phyloP scores from a whole-genome alignment of 2,329 filamentous ascomycete genomes.

The Botrytis paeoniae region DNA sequence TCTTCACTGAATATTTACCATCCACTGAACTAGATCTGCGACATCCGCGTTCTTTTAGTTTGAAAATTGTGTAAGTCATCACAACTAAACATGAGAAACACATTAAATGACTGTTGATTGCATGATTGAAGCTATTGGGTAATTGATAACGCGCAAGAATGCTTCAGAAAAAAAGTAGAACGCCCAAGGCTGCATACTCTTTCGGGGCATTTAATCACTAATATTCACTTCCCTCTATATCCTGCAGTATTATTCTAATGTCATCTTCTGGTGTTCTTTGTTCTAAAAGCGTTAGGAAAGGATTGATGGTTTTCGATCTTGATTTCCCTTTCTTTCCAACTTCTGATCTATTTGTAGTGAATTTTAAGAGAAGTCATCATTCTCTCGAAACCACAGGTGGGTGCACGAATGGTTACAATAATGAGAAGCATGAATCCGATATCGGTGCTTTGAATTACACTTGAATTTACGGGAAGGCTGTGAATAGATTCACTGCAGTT shows the following conservation, averaged over 20 bases:
- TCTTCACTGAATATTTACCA: background rate
- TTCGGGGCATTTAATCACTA: background rate
- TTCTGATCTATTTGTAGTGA: background rate
- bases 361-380: background rate
- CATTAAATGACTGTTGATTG: background rate
- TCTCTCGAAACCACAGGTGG: background rate
- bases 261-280: accelerated
- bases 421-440: background rate
- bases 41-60: background rate
- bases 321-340: background rate
- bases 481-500: background rate
- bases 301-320: background rate
- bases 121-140: background rate
- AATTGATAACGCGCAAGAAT: background rate
- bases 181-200: background rate
- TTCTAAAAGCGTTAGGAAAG: accelerated
- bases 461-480: background rate
- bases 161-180: background rate
- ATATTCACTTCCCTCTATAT: background rate
- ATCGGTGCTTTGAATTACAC: background rate
- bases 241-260: background rate
- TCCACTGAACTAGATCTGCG: background rate
- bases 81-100: background rate
- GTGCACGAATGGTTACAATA: background rate
- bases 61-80: background rate